Percentiles rank a stretch among this genome's conserved stretches.
Conservation (phyloP, 2,329 filamentous ascomycete species). For the Fusarium fracticaudum region DNA sequence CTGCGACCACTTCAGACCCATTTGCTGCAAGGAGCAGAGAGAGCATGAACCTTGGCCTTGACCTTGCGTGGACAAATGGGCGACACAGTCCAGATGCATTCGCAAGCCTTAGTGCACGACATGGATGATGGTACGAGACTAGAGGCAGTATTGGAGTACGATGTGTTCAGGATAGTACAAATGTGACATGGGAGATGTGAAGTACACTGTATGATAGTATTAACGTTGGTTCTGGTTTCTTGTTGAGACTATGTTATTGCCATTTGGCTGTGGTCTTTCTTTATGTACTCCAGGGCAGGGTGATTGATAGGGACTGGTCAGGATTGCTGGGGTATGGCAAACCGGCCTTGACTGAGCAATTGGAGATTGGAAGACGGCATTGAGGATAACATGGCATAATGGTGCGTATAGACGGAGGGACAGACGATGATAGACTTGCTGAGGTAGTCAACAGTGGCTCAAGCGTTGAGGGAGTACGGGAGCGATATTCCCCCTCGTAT, state of each 20-base stretch:
- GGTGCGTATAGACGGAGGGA: background rate
- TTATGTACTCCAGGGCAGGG: background rate
- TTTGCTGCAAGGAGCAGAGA: slow-evolving; percentile 67
- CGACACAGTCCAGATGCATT: slow-evolving; percentile 84
- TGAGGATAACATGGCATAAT: background rate
- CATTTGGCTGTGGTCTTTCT: background rate
- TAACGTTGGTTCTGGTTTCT: slow-evolving; percentile 38
- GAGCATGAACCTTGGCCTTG: slow-evolving; percentile 73
- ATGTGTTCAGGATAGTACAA: slow-evolving; percentile 37
- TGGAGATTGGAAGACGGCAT: background rate
- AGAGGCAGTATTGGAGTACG: slow-evolving; percentile 19
- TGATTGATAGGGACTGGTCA: background rate
- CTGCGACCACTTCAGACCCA: slow-evolving; percentile 53
- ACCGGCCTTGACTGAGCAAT: background rate
- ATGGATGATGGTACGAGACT: slow-evolving; percentile 51
- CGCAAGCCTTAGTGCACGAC: slow-evolving; percentile 75
- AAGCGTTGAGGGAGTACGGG: background rate
- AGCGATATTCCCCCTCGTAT: background rate
- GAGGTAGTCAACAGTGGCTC: background rate
- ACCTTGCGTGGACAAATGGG: slow-evolving; percentile 73
- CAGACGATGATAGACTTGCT: background rate
- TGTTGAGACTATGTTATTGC: background rate
- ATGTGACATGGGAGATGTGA: slow-evolving; percentile 25
- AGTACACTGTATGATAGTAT: slow-evolving; percentile 42
- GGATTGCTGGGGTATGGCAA: background rate